Percentiles rank a stretch among this genome's conserved stretches.
These are phyloP conservation scores for Chaetomium fimeti DNA, from an alignment of 495 filamentous ascomycete genomes.

Conservation along the genomic window DNA sequence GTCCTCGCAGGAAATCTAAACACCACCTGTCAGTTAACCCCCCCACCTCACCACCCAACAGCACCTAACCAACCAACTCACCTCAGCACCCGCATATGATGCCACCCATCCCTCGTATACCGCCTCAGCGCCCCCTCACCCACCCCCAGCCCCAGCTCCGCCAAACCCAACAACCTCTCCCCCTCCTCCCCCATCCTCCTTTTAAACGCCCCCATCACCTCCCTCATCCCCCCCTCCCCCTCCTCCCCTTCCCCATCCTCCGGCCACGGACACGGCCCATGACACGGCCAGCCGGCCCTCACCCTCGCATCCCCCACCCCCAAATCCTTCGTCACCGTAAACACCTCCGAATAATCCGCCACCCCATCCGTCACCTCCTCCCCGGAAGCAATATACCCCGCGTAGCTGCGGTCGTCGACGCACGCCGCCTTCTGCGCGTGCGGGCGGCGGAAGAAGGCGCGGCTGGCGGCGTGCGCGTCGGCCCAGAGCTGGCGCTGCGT, in stretches of 20 bases:
- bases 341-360: conserved; percentile 50
- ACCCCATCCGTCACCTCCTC: conserved; percentile 49
- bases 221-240: conserved; percentile 37
- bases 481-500: conserved; percentile 21
- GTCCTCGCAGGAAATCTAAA: conserved; percentile 41
- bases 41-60: conserved; percentile 6
- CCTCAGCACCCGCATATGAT: conserved; percentile 47
- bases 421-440: conserved; percentile 39
- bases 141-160: conserved; percentile 40
- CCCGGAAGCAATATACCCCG: conserved; percentile 50
- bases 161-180: conserved; percentile 42
- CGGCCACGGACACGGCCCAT: conserved; percentile 49
- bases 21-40: not conserved
- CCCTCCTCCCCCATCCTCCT: conserved; percentile 36
- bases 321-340: conserved; percentile 49
- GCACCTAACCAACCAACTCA: conserved; percentile 14
- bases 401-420: conserved; percentile 47
- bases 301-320: conserved; percentile 38
- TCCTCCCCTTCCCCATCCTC: conserved; percentile 33
- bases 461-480: conserved; percentile 36
- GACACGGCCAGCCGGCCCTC: conserved; percentile 44
- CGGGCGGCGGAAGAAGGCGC: conserved; percentile 40
- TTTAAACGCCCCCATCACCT: conserved; percentile 35
- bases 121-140: conserved; percentile 31
- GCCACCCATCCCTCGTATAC: conserved; percentile 48